Base-by-base conservation (phyloP, 169 alveolate species). In the Plasmodium yoelii region DNA sequence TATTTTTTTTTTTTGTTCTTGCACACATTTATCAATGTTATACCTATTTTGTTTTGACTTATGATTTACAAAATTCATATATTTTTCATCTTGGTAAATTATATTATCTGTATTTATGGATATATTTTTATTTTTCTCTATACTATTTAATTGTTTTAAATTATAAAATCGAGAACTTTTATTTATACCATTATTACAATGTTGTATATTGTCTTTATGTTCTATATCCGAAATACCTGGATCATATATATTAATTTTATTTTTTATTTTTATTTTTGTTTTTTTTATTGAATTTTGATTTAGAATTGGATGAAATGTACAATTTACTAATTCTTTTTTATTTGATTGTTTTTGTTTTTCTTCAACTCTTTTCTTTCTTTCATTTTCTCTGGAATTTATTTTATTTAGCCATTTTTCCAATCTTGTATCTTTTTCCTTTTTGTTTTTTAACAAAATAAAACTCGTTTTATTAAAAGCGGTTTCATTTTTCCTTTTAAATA, bases 311-410 rank as follows among this genome's bases (percentile, higher is more conserved):
- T 80, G 90, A 70, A 80, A 80, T 9, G 90, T 80, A 8, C 90
- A 80, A 39, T 53, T 22, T 80, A 55, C 51, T 59, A 80, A 53
- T 49, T 80, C 90, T 34, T 65, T 65, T 42, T 80, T 8, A 2
- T 39, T 34, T 19, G 82, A 65, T 39, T 65, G 82, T 5, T 80
- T 67, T 80, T 80, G 47, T 80, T 80, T 80, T 68, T 80, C 72
- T 56, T 53, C 70, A 24, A 80, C 55, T 80, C 67, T 80, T 65
- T 80, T 80, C 47, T 80, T 68, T 46, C 56, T 80, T 57, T 80
- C 90, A 44, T 80, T 80, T 80, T 80, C 90, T 55, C 90, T 49
- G 1, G 80, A 67, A 69, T 80, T 65, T 53, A 80, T 67, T 80
- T 80, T 80, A 59, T 46, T 53, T 53, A 80, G 26, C 90, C 90